Base-by-base conservation (phyloP, 768 basidiomycete species). In the Russula sp. region DNA sequence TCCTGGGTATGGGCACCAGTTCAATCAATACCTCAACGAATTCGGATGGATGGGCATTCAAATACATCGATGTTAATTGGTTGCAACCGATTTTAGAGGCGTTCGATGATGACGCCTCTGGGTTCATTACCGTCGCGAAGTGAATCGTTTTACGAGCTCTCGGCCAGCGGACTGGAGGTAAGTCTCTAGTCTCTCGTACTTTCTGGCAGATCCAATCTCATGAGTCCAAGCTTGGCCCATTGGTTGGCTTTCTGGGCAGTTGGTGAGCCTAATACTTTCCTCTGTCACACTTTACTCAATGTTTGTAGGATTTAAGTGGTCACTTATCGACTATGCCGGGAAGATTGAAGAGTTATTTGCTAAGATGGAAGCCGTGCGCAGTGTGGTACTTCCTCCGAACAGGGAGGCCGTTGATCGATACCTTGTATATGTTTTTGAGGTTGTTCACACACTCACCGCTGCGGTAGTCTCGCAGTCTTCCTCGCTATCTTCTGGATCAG, bases 81-180 rank as follows among this genome's bases (percentile, higher is more conserved):
- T 28, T 73, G 6, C 70, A 69, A 54, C 64, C 69, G 2, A 72
- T 75, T 11, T 57, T 70, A 48, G 76, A 76, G 56, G 75, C 74
- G 6, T 69, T 76, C 46, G 75, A 77, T 57, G 72, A 74, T 30
- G 75, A 77, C 51, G 71, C 71, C 1, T 75, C 74, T 0, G 75
- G 76, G 2, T 76, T 72, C 61, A 71, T 73, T 55, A 73, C 72
- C 1, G 67, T 76, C 28, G 22, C 63, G 59, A 61, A 40, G 30
- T 61, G 51, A 61, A 61, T 18, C 14, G 4, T 3, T 61, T 61
- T 28, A 63, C 58, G 40, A 44, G 32, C 22, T 57, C 51, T 63
- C 62, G 69, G 5, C 76, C 73, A 1, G 28, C 30, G 0, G 64
- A 64, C 1, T 77, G 75, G 75, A 77, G 62, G 65, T 67, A 11